Evolutionary conservation across 805 yeast genomes (phyloP), one percentile per base, ranked within the genome.

Genomic region (Wickerhamomyces silvicola): DNA sequence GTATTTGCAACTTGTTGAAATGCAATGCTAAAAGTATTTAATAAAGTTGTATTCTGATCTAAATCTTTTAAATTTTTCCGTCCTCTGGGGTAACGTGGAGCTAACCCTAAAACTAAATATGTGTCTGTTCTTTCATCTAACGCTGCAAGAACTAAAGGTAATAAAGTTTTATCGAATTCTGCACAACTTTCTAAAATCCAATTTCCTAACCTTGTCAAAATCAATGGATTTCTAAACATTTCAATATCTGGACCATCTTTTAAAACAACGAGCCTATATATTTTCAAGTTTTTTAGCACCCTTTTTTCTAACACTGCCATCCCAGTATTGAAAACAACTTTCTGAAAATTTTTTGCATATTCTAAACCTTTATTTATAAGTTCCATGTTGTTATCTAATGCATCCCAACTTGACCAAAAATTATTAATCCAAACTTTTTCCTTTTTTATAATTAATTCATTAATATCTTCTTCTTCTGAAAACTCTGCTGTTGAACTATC

Each of bases 111-210:
- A 0, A 90, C 95, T 28, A 90, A 59, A 52, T 83, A 90, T 0
- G 92, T 82, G 39, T 81, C 82, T 4, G 84, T 74, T 10, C 66
- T 62, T 23, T 70, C 73, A 54, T 88, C 87, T 34, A 85, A 67
- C 25, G 92, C 72, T 0, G 97, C 97, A 20, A 92, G 68, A 2
- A 90, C 92, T 45, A 90, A 60, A 2, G 98, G 97, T 32, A 82
- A 60, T 25, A 82, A 59, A 15, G 70, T 70, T 34, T 64, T 64
- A 18, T 66, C 64, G 40, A 82, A 88, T 51, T 87, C 96, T 4
- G 94, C 81, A 45, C 90, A 81, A 38, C 86, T 80, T 52, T 94
- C 97, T 28, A 86, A 62, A 4, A 92, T 66, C 98, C 98, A 94
- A 37, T 77, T 72, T 0, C 97, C 97, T 17, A 92, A 63, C 44